Evolutionary conservation across 2,329 filamentous ascomycete genomes (phyloP).

Genomic region (Whalleya microplaca): DNA sequence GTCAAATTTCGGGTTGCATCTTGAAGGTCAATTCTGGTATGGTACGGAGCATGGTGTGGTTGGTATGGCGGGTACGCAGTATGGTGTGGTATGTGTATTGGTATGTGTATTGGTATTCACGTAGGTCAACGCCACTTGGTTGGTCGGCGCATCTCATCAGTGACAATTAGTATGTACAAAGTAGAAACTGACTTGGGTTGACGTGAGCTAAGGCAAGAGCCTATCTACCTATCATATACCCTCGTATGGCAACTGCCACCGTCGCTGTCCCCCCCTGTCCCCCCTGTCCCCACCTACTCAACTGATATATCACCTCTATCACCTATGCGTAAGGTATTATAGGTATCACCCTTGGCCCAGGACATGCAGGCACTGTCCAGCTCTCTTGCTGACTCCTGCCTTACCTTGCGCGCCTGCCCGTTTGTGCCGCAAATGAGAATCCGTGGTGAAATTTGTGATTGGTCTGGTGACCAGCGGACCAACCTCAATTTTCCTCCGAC

Average conservation of each 20-base stretch:
- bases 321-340: too few species aligned
- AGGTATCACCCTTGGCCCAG: neutral
- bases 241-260: too few species aligned
- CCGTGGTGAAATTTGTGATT: constrained; percentile 25
- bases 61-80: too few species aligned
- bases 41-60: too few species aligned
- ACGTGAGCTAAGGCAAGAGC: neutral
- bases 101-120: neutral
- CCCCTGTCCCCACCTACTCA: neutral
- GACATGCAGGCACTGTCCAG: neutral
- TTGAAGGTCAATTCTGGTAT: neutral
- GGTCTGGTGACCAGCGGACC: constrained; percentile 30
- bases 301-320: too few species aligned
- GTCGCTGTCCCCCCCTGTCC: neutral
- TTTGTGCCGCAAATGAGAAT: constrained; percentile 24
- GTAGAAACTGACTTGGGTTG: neutral
- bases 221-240: constrained; percentile 2
- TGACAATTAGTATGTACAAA: constrained; percentile 2
- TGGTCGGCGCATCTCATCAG: neutral
- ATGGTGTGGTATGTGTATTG: too few species aligned
- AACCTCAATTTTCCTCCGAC: neutral
- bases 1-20: neutral
- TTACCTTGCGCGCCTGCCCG: neutral
- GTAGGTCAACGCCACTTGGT: neutral
- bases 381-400: neutral